A percentile compares a stretch with the other conserved stretches of the same genome.
These are phyloP conservation scores for Hypoxylon sp. DNA, from an alignment of 2,329 filamentous ascomycete species.

Conservation along the genomic window DNA sequence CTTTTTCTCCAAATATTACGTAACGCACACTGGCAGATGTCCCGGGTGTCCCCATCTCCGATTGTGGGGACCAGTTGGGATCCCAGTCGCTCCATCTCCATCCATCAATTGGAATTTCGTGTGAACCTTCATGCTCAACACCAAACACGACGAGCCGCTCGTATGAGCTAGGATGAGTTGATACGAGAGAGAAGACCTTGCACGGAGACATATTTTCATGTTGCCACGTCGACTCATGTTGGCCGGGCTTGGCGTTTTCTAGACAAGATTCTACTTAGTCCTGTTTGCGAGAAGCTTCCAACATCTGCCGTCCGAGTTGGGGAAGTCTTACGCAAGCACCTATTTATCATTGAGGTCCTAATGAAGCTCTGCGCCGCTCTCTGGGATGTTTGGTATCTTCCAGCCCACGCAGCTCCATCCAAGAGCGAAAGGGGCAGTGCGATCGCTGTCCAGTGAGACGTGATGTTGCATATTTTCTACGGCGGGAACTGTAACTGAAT, in stretches of 20 bases:
- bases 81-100: slow-evolving; percentile 13
- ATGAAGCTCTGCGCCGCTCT: slow-evolving; percentile 16
- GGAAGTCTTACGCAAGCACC: slow-evolving; percentile 41
- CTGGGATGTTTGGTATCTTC: slow-evolving; percentile 26
- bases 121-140: slow-evolving; percentile 3
- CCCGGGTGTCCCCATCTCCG: no score
- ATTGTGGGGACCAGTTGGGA: background rate
- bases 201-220: slow-evolving; percentile 21
- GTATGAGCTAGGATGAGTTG: slow-evolving; percentile 5
- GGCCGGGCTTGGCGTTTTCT: slow-evolving; percentile 33
- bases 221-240: slow-evolving; percentile 19
- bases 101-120: slow-evolving; percentile 11
- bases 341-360: slow-evolving; percentile 38
- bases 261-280: slow-evolving; percentile 21
- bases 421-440: slow-evolving; percentile 34
- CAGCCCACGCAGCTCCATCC: slow-evolving; percentile 19
- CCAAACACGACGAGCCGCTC: slow-evolving; percentile 3
- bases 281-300: slow-evolving; percentile 22
- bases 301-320: slow-evolving; percentile 25
- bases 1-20: slow-evolving; percentile 11
- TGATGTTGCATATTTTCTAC: slow-evolving; percentile 34
- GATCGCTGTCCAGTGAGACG: slow-evolving; percentile 21
- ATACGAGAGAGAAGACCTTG: slow-evolving; percentile 26
- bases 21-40: no score
- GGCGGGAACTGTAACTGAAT: slow-evolving; percentile 33